Base-by-base conservation (phyloP, 2,329 filamentous ascomycete species). In the Aspergillus aculeatus region DNA sequence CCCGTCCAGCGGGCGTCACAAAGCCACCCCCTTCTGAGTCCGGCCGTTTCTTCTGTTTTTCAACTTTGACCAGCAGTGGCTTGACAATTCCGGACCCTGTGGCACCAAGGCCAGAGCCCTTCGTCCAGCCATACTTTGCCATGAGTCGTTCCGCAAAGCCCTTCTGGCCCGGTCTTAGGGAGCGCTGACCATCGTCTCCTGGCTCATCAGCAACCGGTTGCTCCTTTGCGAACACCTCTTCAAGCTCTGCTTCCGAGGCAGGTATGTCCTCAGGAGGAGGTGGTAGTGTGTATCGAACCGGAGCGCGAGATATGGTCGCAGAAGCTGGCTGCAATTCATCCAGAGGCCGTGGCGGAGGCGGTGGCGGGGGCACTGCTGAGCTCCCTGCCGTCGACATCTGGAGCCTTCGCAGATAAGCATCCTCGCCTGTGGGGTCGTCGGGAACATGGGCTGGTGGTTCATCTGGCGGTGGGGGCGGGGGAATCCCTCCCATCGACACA, bases 51-150 rank as follows among this genome's bases (percentile, higher is more conserved):
- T 91, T 91, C 32, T 89, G 84, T 78, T 95, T 96, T 68, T 95
- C 89, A n/a, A 94, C 84, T 68, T 96, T 86, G 26, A 94, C 90
- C 50, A 87, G 86, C 4, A 99, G 80, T 4, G 93, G 91, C 23
- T 92, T 91, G 56, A 91, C 83, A 68, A 99, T 97, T 62, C 95
- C 95, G 24, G 87, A 86, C 32, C 86, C 87, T 63, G 88, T 85
- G 16, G 91, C 92, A 66, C 95, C 95, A 4, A 99, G 85, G 21
- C 95, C 95, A 63, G 89, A 84, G 24, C 95, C 95, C 70, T 93
- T 89, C 38, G 87, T 89, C 91, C 93, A 98, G 57, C 95, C 95
- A 77, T 96, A 95, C 73, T 97, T 98, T 62, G 86, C 85, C 86
- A 99, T 92, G 58, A 98, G 84, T 35, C 92, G 89, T 66, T 92